Conservation (phyloP, 305 asterid genomes). For the Caryopteris hybrid region DNA sequence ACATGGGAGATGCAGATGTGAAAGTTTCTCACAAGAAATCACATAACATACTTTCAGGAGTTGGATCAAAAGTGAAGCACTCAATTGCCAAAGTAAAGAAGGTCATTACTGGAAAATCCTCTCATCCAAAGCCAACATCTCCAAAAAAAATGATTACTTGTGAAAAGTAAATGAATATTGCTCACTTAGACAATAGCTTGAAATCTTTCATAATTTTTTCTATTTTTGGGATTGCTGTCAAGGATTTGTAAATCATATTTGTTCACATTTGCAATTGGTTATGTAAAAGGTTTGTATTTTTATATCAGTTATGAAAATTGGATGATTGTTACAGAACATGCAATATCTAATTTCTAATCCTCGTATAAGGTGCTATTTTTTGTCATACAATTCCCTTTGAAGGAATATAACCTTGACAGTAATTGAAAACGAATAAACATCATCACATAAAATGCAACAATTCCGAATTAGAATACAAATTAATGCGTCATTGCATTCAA, state of each 20-base stretch:
- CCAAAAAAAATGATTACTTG: slow-evolving; percentile 33
- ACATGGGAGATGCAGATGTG: slow-evolving; percentile 43
- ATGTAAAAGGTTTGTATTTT: slow-evolving; percentile 20
- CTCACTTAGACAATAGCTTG: neutral
- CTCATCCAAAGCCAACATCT: slow-evolving; percentile 56
- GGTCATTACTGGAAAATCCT: slow-evolving; percentile 76
- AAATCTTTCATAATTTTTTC: neutral
- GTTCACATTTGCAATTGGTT: slow-evolving; percentile 11
- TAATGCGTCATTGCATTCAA: too few relatives aligned
- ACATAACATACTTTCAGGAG: slow-evolving; percentile 76
- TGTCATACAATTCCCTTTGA: neutral
- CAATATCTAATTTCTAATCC: slow-evolving; percentile 16
- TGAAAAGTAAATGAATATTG: neutral
- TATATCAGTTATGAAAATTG: slow-evolving; percentile 12
- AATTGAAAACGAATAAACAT: too few relatives aligned
- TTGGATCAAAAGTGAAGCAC: slow-evolving; percentile 89
- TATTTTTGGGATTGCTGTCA: slow-evolving; percentile 9
- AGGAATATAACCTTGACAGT: too few relatives aligned
- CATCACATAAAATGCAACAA: too few relatives aligned
- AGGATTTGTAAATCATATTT: slow-evolving; percentile 12
- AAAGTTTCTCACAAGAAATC: slow-evolving; percentile 69
- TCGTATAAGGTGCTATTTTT: neutral
- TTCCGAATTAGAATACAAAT: too few relatives aligned
- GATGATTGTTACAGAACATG: slow-evolving; percentile 7
- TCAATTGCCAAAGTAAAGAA: slow-evolving; percentile 90